Conservation (phyloP, 352 stramenopile species). For the Pythium pyrilobum region DNA sequence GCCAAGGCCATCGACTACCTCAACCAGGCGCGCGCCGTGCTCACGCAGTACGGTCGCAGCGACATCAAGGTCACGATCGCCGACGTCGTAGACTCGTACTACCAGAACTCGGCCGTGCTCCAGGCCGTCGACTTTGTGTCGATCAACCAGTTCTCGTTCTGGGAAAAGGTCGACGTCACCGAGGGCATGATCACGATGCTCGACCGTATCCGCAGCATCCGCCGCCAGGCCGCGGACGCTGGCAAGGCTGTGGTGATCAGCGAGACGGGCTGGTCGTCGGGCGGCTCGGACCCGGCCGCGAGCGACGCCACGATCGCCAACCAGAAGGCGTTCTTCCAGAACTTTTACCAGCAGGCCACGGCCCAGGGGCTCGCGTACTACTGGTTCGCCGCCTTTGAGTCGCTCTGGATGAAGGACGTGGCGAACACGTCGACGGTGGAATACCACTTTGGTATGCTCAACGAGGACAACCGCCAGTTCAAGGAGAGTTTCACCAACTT, state of each 20-base stretch:
- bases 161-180: slow-evolving; percentile 43
- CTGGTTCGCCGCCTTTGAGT: slow-evolving; percentile 73
- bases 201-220: slow-evolving; percentile 47
- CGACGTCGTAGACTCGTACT: slow-evolving; percentile 68
- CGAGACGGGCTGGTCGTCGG: slow-evolving; percentile 66
- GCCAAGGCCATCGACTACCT: slow-evolving; percentile 52
- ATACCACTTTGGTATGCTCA: slow-evolving; percentile 57
- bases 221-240: slow-evolving; percentile 32
- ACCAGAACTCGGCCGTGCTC: slow-evolving; percentile 47
- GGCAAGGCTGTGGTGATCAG: slow-evolving; percentile 59
- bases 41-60: slow-evolving; percentile 27
- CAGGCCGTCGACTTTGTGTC: slow-evolving; percentile 62
- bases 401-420: slow-evolving; percentile 36
- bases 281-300: slow-evolving; percentile 22
- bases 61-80: slow-evolving; percentile 60
- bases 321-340: slow-evolving; percentile 59
- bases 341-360: slow-evolving; percentile 58
- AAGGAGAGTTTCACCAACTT: slow-evolving; percentile 54
- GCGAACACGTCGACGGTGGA: slow-evolving; percentile 38
- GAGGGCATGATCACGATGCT: slow-evolving; percentile 45
- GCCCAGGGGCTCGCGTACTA: slow-evolving; percentile 57
- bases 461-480: slow-evolving; percentile 35
- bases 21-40: slow-evolving; percentile 46
- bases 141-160: slow-evolving; percentile 81
- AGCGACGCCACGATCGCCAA: slow-evolving; percentile 38